Evolutionary conservation across 306 rosid genomes (phyloP).

Genomic region (Dalbergia cultrata): DNA sequence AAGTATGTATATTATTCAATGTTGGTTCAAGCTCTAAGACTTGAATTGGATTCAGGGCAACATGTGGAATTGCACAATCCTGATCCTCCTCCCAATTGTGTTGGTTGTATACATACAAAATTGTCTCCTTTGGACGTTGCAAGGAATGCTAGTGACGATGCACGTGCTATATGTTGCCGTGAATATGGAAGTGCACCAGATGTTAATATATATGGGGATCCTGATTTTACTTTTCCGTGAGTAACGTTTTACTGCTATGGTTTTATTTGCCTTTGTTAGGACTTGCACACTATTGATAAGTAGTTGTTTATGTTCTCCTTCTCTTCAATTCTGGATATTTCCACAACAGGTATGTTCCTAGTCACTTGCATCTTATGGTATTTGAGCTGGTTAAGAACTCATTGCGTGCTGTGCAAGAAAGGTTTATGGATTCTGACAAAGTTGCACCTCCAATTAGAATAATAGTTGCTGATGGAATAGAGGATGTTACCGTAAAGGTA

Average conservation of each 20-base stretch:
- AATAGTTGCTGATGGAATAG: conserved; percentile 92
- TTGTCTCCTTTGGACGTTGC: conserved; percentile 83
- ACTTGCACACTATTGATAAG: neutral
- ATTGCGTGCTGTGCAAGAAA: conserved; percentile 93
- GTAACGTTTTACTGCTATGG: conserved; percentile 42
- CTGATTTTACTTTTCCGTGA: conserved; percentile 91
- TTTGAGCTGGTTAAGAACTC: conserved; percentile 98
- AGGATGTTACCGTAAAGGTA: conserved; percentile 79
- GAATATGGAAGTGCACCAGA: conserved; percentile 93
- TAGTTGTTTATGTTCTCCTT: conserved; percentile 30
- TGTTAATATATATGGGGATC: conserved; percentile 81
- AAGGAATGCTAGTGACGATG: conserved; percentile 69
- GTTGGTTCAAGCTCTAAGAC: conserved; percentile 10
- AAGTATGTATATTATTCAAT: neutral
- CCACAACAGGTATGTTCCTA: conserved; percentile 78
- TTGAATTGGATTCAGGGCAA: conserved; percentile 75
- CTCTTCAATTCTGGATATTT: conserved; percentile 23
- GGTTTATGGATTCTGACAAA: conserved; percentile 77
- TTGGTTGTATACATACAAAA: conserved; percentile 90
- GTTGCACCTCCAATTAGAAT: conserved; percentile 79
- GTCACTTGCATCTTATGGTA: conserved; percentile 96
- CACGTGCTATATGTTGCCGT: conserved; percentile 81
- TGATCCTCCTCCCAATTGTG: conserved; percentile 76
- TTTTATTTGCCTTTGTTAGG: conserved; percentile 2
- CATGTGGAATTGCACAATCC: conserved; percentile 97